Conservation (phyloP, 176 grass and related monocot species). For the Ensete ventricosum region DNA sequence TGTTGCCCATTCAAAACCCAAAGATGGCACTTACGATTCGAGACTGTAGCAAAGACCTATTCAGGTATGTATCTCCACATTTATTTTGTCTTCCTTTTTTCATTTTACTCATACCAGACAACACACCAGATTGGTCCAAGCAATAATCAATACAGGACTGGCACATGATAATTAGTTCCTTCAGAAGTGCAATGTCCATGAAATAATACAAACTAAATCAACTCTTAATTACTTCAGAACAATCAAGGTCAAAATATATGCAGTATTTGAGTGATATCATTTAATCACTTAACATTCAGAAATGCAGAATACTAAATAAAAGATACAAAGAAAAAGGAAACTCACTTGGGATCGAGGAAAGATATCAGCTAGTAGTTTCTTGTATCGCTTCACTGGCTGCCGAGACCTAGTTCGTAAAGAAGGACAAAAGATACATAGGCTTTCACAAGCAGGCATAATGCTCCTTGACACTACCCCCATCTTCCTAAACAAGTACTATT, state of each 20-base stretch:
- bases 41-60: too few relatives aligned
- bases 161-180: not conserved
- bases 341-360: slow-evolving; percentile 22
- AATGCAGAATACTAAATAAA: not conserved
- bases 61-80: too few relatives aligned
- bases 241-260: not conserved
- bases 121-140: too few relatives aligned
- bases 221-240: not conserved
- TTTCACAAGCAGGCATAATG: slow-evolving; percentile 14
- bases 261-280: not conserved
- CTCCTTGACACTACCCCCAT: slow-evolving; percentile 17
- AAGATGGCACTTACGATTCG: too few relatives aligned
- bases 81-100: too few relatives aligned
- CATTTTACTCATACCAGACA: too few relatives aligned
- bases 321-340: not conserved
- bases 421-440: slow-evolving; percentile 15
- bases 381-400: slow-evolving; percentile 22
- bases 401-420: slow-evolving; percentile 17
- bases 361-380: slow-evolving; percentile 17
- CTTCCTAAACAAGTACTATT: not conserved
- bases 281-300: not conserved
- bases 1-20: too few relatives aligned
- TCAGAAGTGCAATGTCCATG: not conserved
- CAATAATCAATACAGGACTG: too few relatives aligned
- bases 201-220: not conserved